phyloP scores from a whole-genome alignment of 257 asterid genomes.

The Solanum megistacrolobum region DNA sequence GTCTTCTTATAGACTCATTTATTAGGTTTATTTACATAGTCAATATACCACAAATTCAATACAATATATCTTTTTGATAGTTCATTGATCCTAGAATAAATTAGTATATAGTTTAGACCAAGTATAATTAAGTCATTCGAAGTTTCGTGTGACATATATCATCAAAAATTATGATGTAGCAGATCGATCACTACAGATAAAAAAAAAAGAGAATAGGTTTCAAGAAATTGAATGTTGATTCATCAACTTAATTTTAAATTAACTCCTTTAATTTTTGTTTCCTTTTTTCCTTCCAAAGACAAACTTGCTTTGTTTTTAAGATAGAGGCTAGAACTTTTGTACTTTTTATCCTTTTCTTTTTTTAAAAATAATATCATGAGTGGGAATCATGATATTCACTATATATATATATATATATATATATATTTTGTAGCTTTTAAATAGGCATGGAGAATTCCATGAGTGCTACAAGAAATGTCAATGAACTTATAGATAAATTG shows the following conservation, averaged over 20 bases:
- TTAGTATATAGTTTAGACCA: neutral
- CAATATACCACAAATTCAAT: neutral
- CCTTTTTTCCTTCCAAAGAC: neutral
- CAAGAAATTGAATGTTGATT: neutral
- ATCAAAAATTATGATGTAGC: neutral
- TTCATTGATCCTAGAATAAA: neutral
- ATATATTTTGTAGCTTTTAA: neutral
- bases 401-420: neutral
- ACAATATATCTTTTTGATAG: neutral
- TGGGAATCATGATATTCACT: neutral
- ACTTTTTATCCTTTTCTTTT: neutral
- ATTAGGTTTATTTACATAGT: neutral
- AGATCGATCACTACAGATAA: too few relatives aligned
- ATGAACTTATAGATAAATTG: too few relatives aligned
- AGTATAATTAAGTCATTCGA: neutral
- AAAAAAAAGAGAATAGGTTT: neutral
- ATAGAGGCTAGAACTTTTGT: neutral
- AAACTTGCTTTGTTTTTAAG: neutral
- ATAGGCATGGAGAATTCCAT: neutral
- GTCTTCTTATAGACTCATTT: neutral
- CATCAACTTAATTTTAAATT: neutral
- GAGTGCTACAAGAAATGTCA: too few relatives aligned
- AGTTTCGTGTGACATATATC: neutral
- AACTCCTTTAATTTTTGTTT: neutral
- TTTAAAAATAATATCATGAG: neutral